Evolutionary conservation across 768 basidiomycete genomes (phyloP), one percentile per base, ranked within the genome.

Genomic region (Podaxis sp.): DNA sequence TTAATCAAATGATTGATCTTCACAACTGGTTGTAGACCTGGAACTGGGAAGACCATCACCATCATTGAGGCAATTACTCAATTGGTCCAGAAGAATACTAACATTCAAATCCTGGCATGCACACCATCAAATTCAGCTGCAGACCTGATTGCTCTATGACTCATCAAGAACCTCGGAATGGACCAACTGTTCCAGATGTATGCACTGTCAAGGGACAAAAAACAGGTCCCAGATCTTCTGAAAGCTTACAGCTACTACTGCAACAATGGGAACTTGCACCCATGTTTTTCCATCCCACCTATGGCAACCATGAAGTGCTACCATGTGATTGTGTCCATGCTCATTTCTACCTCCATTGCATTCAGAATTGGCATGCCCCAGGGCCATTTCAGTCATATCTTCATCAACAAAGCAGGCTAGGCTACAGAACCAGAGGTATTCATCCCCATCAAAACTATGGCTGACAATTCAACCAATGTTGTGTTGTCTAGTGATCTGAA

Each of bases 401-500:
- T 90, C 68, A 72, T 88, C 8, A 88, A 91, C 66, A 88, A 91
- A 69, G 88, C 88, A 0, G 88, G 87, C 0, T 88, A 91, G 67
- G 87, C 87, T 2, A 86, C 84, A 0, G 89, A 91, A 70, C 86
- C 88, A 0, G 88, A 90, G 69, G 78, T 79, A 0, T 85, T 88
- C 72, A 78, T 88, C 15, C 75, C 83, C 0, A 82, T 90, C 73
- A 86, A 86, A 73, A 84, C 83, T 0, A 77, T 88, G 71, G 83
- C 85, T 0, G 77, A 82, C 59, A 70, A 69, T 3, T 59, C 67
- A 0, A 90, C 88, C 0, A 87, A 84, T 53, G 72, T 90, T 26
- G 71, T 90, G 2, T 75, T 92, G 0, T 83, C 87, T 1, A 89
- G 89, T 0, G 89, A 92, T 67, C 88, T 84, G 0, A 87, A 86